Conservation (phyloP, 1,284 basidiomycete genomes). For the Trichosporon sp. region DNA sequence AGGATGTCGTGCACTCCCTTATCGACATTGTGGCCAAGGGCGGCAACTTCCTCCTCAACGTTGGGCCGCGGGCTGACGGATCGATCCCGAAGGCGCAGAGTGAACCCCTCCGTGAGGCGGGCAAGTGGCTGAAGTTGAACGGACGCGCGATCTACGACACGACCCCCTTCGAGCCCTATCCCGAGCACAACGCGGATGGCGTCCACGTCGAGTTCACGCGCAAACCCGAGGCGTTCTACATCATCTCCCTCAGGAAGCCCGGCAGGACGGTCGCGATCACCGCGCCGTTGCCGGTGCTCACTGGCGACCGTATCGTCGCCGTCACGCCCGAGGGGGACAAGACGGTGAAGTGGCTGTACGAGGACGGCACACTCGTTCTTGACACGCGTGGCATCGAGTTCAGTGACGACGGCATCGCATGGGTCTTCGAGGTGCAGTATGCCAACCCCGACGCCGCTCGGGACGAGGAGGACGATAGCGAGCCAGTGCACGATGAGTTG, state of each 20-base stretch:
- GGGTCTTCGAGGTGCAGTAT: conserved; percentile 33
- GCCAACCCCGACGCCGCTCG: background rate
- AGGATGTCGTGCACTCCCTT: conserved; percentile 61
- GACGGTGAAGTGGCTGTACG: conserved; percentile 16
- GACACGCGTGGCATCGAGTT: conserved; percentile 32
- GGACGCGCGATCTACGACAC: conserved; percentile 63
- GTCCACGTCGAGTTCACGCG: conserved; percentile 61
- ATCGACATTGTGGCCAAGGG: conserved; percentile 60
- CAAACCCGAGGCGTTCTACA: conserved; percentile 61
- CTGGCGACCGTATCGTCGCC: conserved; percentile 59
- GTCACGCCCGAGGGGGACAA: conserved; percentile 42
- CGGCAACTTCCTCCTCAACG: conserved; percentile 60
- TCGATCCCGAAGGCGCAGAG: conserved; percentile 61
- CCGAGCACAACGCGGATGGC: conserved; percentile 46
- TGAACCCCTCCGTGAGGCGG: conserved; percentile 61
- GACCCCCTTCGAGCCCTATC: conserved; percentile 28
- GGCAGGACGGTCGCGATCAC: conserved; percentile 46
- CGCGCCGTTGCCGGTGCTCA: conserved; percentile 59
- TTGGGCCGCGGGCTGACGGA: conserved; percentile 64
- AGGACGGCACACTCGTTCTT: conserved; percentile 12
- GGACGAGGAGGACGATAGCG: too few species aligned
- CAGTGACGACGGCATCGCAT: conserved; percentile 26
- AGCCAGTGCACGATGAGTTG: conserved; percentile 8
- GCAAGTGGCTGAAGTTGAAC: conserved; percentile 61
- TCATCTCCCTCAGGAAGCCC: conserved; percentile 60